Evolutionary conservation across 176 grass and related monocot genomes (phyloP).

Genomic region (Oryza glaberrima): DNA sequence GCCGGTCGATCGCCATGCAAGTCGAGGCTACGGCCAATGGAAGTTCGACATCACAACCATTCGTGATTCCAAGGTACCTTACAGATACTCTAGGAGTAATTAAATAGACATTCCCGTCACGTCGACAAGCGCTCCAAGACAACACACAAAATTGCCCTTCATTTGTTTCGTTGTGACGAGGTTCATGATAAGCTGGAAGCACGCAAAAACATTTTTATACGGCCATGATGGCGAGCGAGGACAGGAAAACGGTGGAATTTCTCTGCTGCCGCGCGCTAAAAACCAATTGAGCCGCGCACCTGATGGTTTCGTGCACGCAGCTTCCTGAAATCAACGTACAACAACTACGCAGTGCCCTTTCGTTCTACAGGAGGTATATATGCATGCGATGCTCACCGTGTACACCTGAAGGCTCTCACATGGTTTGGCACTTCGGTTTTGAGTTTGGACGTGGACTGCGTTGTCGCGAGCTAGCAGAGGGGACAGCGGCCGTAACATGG

Average conservation of each 20-base stretch:
- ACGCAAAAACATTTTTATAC: not conserved
- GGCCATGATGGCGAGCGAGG: not conserved
- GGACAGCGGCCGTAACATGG: not conserved
- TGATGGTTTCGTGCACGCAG: conserved; percentile 32
- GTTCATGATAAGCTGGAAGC: not conserved
- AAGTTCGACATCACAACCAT: not conserved
- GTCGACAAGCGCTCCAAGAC: not conserved
- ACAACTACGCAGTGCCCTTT: not conserved
- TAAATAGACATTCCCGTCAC: not conserved
- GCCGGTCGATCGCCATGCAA: not conserved
- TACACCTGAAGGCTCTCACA: no score
- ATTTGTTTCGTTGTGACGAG: not conserved
- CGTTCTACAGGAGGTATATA: not conserved
- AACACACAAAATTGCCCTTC: not conserved
- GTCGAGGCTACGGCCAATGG: not conserved
- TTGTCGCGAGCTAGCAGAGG: not conserved
- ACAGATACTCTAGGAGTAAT: no score
- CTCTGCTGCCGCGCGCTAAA: not conserved
- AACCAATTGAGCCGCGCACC: not conserved
- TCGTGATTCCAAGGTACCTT: not conserved
- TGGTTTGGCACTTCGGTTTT: no score
- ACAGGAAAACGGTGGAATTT: not conserved
- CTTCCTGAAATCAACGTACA: conserved; percentile 8
- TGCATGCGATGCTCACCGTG: not conserved
- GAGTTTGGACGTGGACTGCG: not conserved